Percentiles rank a stretch among this genome's conserved stretches.
Conservation (phyloP, 257 asterid species). For the Solanum appendiculatum region DNA sequence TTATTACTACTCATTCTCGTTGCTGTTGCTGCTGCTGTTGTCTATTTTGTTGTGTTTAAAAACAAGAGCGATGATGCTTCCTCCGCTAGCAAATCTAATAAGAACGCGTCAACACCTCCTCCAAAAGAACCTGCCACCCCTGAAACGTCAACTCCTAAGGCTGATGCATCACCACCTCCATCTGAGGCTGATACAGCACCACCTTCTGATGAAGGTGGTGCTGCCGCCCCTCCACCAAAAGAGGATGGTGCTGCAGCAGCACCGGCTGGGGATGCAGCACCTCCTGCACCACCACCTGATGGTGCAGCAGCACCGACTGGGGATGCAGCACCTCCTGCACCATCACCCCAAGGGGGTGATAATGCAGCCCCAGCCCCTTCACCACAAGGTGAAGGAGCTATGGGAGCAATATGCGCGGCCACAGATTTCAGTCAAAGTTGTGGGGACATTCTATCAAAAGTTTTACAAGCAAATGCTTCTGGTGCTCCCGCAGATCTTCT, state of each 20-base stretch:
- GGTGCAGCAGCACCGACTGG: neutral
- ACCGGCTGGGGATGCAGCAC: neutral
- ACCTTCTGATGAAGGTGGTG: neutral
- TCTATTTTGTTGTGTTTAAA: constrained; percentile 19
- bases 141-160: neutral
- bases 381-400: constrained; percentile 24
- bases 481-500: constrained; percentile 33
- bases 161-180: neutral
- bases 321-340: neutral
- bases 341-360: neutral
- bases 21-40: constrained; percentile 35
- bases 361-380: neutral
- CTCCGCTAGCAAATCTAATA: neutral
- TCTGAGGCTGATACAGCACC: neutral
- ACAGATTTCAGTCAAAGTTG: constrained; percentile 65
- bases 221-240: neutral
- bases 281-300: neutral
- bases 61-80: neutral
- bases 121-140: neutral
- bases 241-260: neutral
- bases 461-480: constrained; percentile 18
- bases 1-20: constrained; percentile 25
- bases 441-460: constrained; percentile 34
- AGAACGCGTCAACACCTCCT: neutral
- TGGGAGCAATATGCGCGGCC: constrained; percentile 34